phyloP scores from a whole-genome alignment of 2,329 filamentous ascomycete species.

The Cladophialophora psammophila region DNA sequence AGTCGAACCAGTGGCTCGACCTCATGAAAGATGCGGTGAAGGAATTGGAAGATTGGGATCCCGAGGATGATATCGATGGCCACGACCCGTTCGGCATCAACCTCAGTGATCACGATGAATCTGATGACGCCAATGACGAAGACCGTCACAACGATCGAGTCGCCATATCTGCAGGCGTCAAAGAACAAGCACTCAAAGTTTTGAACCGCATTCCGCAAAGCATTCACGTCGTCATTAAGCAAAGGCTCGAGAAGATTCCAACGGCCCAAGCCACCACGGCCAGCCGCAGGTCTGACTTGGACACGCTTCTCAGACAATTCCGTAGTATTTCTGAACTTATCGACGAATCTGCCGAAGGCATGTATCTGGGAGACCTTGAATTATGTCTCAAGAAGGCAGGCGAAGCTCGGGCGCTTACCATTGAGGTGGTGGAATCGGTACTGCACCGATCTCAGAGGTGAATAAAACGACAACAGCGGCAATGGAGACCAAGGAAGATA shows the following conservation, averaged over 20 bases:
- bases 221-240: slow-evolving; percentile 52
- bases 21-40: slow-evolving; percentile 81
- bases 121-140: slow-evolving; percentile 35
- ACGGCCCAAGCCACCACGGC: slow-evolving; percentile 22
- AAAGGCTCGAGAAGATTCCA: slow-evolving; percentile 49
- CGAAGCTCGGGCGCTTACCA: slow-evolving; percentile 38
- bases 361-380: slow-evolving; percentile 52
- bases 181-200: slow-evolving; percentile 52
- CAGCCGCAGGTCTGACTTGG: slow-evolving; percentile 44
- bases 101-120: slow-evolving; percentile 44
- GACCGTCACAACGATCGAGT: slow-evolving; percentile 40
- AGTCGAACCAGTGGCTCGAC: slow-evolving; percentile 76
- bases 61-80: slow-evolving; percentile 71
- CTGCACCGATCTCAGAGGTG: slow-evolving; percentile 11
- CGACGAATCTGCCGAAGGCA: slow-evolving; percentile 55
- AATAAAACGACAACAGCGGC: neutral
- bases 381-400: slow-evolving; percentile 40
- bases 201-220: slow-evolving; percentile 53
- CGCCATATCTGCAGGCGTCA: slow-evolving; percentile 49
- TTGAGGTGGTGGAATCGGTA: slow-evolving; percentile 38
- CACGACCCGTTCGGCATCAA: slow-evolving; percentile 45
- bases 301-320: slow-evolving; percentile 46
- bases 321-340: slow-evolving; percentile 51
- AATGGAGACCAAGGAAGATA: slow-evolving; percentile 42
- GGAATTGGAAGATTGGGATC: slow-evolving; percentile 87